phyloP scores from a whole-genome alignment of 2,329 filamentous ascomycete species.

The Sphaerulina populicola region DNA sequence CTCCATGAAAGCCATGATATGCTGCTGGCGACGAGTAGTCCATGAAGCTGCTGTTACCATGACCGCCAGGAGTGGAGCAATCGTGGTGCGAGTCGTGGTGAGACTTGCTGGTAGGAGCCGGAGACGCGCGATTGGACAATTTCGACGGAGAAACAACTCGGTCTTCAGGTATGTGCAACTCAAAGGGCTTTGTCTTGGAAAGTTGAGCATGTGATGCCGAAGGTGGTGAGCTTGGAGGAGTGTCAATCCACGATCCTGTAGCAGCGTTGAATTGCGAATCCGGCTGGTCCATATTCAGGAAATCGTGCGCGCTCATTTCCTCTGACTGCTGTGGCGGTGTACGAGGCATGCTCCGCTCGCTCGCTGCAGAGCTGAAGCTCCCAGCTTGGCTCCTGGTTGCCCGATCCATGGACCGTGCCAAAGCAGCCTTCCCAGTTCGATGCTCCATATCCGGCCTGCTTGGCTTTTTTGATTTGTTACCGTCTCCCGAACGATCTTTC shows the following conservation, averaged over 20 bases:
- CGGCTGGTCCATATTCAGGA: constrained; percentile 24
- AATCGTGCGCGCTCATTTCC: constrained; percentile 26
- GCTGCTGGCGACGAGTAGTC: constrained; percentile 16
- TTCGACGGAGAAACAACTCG: constrained; percentile 24
- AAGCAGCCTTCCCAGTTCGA: constrained; percentile 49
- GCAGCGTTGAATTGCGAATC: constrained; percentile 21
- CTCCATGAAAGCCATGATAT: constrained; percentile 17
- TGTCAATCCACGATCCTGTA: constrained; percentile 26
- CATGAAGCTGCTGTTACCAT: constrained; percentile 10
- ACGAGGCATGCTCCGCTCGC: constrained; percentile 29
- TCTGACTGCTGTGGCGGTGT: constrained; percentile 29
- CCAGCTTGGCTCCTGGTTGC: constrained; percentile 12
- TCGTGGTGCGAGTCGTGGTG: constrained; percentile 2
- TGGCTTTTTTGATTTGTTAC: constrained; percentile 16
- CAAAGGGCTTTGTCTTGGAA: constrained; percentile 18
- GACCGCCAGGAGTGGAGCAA: constrained; percentile 18
- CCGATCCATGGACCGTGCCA: constrained; percentile 41
- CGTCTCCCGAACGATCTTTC: constrained; percentile 44
- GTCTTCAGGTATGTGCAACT: constrained; percentile 20
- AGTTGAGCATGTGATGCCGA: constrained; percentile 12
- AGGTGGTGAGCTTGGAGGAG: constrained; percentile 28
- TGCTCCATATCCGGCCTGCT: constrained; percentile 48
- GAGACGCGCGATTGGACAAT: constrained; percentile 21
- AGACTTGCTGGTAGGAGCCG: constrained; percentile 11
- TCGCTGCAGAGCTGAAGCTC: constrained; percentile 26